These are phyloP conservation scores for Penicillium malachiteum DNA, from an alignment of 495 filamentous ascomycete species.

Conservation along the genomic window DNA sequence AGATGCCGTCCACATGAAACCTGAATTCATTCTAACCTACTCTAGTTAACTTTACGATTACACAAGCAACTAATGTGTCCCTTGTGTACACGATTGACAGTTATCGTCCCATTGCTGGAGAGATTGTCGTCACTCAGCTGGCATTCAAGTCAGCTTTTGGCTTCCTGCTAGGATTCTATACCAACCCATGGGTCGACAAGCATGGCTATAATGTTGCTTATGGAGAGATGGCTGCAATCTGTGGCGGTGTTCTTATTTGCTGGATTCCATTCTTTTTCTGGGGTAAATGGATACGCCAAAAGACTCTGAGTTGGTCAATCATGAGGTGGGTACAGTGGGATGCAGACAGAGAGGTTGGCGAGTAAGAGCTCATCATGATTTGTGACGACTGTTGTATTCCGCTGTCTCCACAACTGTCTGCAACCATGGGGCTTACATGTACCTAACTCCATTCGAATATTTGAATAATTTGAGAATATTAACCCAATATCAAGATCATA, in stretches of 20 bases:
- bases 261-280: constrained; percentile 48
- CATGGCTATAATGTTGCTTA: constrained; percentile 51
- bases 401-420: not conserved
- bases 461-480: too few species aligned
- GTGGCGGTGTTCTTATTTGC: constrained; percentile 37
- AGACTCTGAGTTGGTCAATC: constrained; percentile 45
- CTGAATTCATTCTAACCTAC: not conserved
- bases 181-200: constrained; percentile 55
- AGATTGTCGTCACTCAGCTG: constrained; percentile 49
- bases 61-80: constrained; percentile 49
- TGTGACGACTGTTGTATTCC: too few species aligned
- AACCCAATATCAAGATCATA: too few species aligned
- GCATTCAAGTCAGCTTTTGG: constrained; percentile 57
- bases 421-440: not conserved
- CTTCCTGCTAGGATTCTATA: constrained; percentile 60
- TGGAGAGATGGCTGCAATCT: constrained; percentile 54
- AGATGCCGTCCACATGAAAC: not conserved
- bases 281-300: constrained; percentile 47
- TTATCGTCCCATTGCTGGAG: constrained; percentile 55
- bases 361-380: constrained; percentile 24
- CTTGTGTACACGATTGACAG: constrained; percentile 56
- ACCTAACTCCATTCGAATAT: too few species aligned
- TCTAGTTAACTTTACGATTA: constrained; percentile 49
- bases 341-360: constrained; percentile 50
- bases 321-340: constrained; percentile 48